Evolutionary conservation across 768 basidiomycete species (phyloP), one percentile per base, ranked within the genome.

Genomic region (Leucosporidium creatinivorum): DNA sequence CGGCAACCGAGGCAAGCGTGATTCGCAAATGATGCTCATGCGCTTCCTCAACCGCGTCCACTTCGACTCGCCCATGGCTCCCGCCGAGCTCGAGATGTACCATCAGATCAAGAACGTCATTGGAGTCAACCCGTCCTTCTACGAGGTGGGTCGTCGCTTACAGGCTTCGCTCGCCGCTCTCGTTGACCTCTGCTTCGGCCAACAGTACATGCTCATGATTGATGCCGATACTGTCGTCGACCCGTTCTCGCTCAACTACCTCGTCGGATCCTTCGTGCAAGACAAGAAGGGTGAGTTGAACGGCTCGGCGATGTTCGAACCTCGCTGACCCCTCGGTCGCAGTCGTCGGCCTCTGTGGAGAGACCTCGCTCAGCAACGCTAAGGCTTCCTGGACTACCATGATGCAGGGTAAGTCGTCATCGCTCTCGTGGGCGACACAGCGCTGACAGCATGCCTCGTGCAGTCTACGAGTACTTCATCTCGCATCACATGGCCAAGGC

Each of bases 61-160:
- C 79, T 98, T 94, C 79, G 91, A 93, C 77, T 79, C 91, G 26
- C 87, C 93, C 0, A 98, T 99, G 96, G 91, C 89, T 75, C 96
- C 96, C 1, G 80, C 94, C 69, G 96, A 99, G 80, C 80, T 99
- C 62, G 96, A 99, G 81, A 94, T 99, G 81, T 98, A 93, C 77
- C 96, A 98, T 77, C 96, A 99, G 79, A 93, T 98, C 83, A 92
- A 97, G 84, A 99, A 99, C 75, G 93, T 98, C 62, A 97, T 99
- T 74, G 96, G 96, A 79, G 92, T 99, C 75, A 96, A 99, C 79
- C 96, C 94, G 3, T 87, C 91, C 0, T 97, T 98, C 80, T 99
- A 98, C 79, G 96, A 98, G 79, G 97, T 93, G 75, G 31, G 59
- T 39, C 28, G 39, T 18, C 5, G 1, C 39, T 28, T 26, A n/a